phyloP scores from a whole-genome alignment of 2,329 filamentous ascomycete species.

The Neofusicoccum kwambonambiense region DNA sequence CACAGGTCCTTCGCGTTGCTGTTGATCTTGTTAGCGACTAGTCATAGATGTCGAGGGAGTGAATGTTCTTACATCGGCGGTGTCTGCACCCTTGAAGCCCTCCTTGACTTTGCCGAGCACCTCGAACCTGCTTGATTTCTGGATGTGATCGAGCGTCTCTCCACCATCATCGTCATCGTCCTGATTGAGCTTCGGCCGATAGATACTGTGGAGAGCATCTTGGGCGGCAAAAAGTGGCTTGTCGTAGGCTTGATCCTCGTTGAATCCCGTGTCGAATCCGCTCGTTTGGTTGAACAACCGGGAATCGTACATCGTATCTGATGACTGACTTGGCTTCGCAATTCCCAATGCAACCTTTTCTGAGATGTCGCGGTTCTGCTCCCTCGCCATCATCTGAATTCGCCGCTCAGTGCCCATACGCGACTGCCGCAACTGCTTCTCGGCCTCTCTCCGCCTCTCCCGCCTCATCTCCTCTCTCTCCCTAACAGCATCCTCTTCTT shows the following conservation, averaged over 20 bases:
- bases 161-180: conserved; percentile 75
- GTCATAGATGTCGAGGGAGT: background rate
- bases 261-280: conserved; percentile 88
- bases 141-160: conserved; percentile 81
- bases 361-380: conserved; percentile 94
- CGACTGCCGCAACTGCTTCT: conserved; percentile 87
- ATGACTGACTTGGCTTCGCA: conserved; percentile 88
- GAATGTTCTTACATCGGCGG: conserved; percentile 66
- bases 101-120: conserved; percentile 77
- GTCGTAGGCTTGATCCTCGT: conserved; percentile 96
- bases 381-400: conserved; percentile 87
- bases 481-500: conserved; percentile 68
- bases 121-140: conserved; percentile 83
- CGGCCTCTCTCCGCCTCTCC: conserved; percentile 77
- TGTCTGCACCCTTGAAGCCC: conserved; percentile 83
- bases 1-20: conserved; percentile 84
- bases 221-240: conserved; percentile 96
- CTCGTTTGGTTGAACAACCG: conserved; percentile 91
- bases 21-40: conserved; percentile 29
- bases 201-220: conserved; percentile 92
- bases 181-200: conserved; percentile 71
- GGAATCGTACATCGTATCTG: conserved; percentile 96
- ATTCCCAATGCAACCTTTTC: conserved; percentile 94
- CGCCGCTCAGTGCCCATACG: conserved; percentile 93
- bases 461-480: conserved; percentile 75